Base-by-base conservation (phyloP, 179 eudicot species). In the Camellia oleifera region DNA sequence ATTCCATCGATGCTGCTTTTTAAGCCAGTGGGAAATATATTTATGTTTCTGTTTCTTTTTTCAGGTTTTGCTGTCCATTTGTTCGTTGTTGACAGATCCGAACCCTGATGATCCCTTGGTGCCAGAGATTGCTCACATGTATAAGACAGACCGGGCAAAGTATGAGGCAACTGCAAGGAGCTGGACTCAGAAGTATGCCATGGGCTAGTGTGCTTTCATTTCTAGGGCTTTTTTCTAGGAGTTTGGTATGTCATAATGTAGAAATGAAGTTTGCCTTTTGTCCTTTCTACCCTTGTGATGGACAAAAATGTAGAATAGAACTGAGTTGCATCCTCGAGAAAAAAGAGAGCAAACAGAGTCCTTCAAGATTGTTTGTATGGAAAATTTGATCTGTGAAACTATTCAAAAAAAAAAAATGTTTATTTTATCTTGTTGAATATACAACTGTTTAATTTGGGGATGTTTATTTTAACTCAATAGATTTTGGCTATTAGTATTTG, bases 181-280 rank as follows among this genome's bases (percentile, higher is more conserved):
- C 84, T 84, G 86, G 86, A 84, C 86, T 68, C 86, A 84, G 81
- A 84, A 84, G 62, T 81, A 84, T 52, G 86, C 86, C 9, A 84
- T 84, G 86, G 86, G 86, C 57, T 83, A 78, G 72, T 42, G 63
- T 42, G 44, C 68, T 46, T 26, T 54, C 18, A 17, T 20, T 18
- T 3, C 26, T 44, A 40, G 46, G 74, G 17, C 73, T 68, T 26
- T 26, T 26, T 26, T 52, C 61, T 54, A 23, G 77, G 64, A 54
- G 14, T 32, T 50, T 61, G 26, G 69, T 18, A 73, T 75, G 11
- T 8, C 13, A 20, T 26, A 26, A 57, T 57, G 80, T 83, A 69
- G 72, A 76, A 70, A 12, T 66, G 75, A 61, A 68, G 76, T 80
- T 15, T 32, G 60, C 60, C 32, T 26, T 26, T 56, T 80, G 26